Base-by-base conservation (phyloP, 768 basidiomycete species). In the Mycena vitilis region DNA sequence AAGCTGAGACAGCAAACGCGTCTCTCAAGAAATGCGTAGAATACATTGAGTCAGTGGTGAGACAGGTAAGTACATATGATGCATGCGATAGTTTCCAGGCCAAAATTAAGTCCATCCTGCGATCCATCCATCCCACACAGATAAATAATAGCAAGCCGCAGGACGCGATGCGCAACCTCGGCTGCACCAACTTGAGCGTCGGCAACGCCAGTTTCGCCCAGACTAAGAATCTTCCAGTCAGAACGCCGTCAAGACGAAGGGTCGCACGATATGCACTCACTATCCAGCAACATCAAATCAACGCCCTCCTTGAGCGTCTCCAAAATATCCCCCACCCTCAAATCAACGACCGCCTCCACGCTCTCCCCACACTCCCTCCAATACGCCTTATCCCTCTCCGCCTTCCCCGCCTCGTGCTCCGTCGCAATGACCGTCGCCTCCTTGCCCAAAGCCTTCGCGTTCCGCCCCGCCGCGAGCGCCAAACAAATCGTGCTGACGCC, bases 401-500 rank as follows among this genome's bases (percentile, higher is more conserved):
- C 65, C 44, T 66, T 66, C 4, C 8, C 20, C 20, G 42, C n/a
- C 30, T 66, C 65, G 5, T 52, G 52, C 65, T 58, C 57, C 22
- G 44, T 58, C 25, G 40, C 42, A 25, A 58, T 58, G 42, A 58
- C 45, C 40, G 40, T 40, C 40, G 5, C 40, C 40, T 10, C 2
- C 44, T 51, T 51, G 25, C 20, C 62, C 52, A 18, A 18, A 2
- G 44, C 54, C 23, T n/a, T 22, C 8, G 30, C 42, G 25, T 63
- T 63, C 42, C 47, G 54, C 0, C 42, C 59, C 2, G 60, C 65
- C 15, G 65, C 65, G 18, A 66, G 59, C n/a, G 65, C 65, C 12
- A 66, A 51, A 38, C 60, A 66, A 16, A 66, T 66, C 8, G 65
- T 66, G 51, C 65, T 66, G 30, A 66, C 38, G 7, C 65, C 65